Evolutionary conservation across 2,329 filamentous ascomycete species (phyloP).

Genomic region (Lojkania enalia): DNA sequence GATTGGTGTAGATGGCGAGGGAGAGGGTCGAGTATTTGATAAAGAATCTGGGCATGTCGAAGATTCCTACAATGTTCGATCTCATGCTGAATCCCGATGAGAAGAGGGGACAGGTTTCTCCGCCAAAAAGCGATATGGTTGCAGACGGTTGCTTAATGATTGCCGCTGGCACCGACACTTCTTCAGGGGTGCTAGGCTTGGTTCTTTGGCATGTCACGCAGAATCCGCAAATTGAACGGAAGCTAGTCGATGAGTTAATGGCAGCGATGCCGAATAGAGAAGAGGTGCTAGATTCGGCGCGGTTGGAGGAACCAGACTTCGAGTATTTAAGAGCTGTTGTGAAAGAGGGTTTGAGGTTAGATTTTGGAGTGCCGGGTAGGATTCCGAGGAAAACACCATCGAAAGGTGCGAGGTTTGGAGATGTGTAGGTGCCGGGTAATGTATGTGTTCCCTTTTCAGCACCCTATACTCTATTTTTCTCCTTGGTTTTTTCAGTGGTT

Average conservation of each 20-base stretch:
- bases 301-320: conserved; percentile 13
- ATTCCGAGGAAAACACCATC: conserved; percentile 11
- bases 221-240: conserved; percentile 7
- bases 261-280: conserved; percentile 7
- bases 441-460: conserved; percentile 9
- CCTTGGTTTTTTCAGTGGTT: too few relatives aligned
- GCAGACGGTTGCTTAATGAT: conserved; percentile 22
- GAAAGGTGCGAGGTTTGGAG: conserved; percentile 13
- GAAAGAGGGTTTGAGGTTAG: conserved; percentile 17
- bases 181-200: conserved; percentile 13
- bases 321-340: conserved; percentile 17
- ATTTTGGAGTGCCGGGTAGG: conserved; percentile 16
- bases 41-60: not conserved
- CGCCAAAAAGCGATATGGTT: conserved; percentile 16
- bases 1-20: conserved; percentile 4
- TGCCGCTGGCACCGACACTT: conserved; percentile 21
- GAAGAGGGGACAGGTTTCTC: conserved; percentile 13
- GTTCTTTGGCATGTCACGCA: conserved; percentile 19
- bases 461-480: too few relatives aligned
- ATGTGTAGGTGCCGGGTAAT: conserved; percentile 11
- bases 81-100: conserved; percentile 12
- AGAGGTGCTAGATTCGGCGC: conserved; percentile 6
- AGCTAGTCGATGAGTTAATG: conserved; percentile 11
- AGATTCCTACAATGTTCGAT: conserved; percentile 13
- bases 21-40: conserved; percentile 13